Evolutionary conservation across 2,329 filamentous ascomycete genomes (phyloP).

Genomic region (Hypomyces rosellus): DNA sequence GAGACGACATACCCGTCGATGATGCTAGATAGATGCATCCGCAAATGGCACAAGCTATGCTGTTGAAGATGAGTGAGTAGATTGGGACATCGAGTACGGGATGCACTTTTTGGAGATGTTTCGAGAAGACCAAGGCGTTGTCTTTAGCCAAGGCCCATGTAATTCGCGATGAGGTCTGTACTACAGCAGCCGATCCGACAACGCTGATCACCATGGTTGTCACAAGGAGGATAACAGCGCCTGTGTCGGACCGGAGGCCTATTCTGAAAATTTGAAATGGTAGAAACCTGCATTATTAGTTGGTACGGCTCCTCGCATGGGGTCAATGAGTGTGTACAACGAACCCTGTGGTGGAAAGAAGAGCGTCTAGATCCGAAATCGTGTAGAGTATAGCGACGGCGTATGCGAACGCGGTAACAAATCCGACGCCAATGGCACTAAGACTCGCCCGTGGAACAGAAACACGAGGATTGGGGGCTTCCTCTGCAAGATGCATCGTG

Average conservation of each 20-base stretch:
- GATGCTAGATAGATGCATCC: too few relatives aligned
- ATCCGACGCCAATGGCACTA: constrained; percentile 25
- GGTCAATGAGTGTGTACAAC: too few relatives aligned
- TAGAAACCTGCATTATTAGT: too few relatives aligned
- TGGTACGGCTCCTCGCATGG: too few relatives aligned
- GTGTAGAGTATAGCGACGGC: constrained; percentile 21
- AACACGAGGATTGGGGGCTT: constrained; percentile 23
- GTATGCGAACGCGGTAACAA: constrained; percentile 25
- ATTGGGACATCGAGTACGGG: too few relatives aligned
- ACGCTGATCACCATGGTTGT: constrained; percentile 8
- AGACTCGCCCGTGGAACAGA: constrained; percentile 27
- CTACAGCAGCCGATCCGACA: constrained; percentile 11
- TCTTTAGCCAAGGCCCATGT: constrained; percentile 15
- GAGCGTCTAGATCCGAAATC: constrained; percentile 15
- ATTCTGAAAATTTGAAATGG: too few relatives aligned
- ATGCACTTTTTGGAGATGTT: background rate
- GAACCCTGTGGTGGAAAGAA: background rate
- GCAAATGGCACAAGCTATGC: too few relatives aligned
- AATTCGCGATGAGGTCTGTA: constrained; percentile 13
- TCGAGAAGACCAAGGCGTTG: constrained; percentile 10
- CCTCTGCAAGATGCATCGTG: constrained; percentile 31
- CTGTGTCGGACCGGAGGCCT: too few relatives aligned
- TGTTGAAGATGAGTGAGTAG: too few relatives aligned
- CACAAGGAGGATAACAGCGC: background rate
- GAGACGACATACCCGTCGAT: too few relatives aligned